These are phyloP conservation scores for Boletus rubroflammeus DNA, from an alignment of 768 basidiomycete species.

Conservation along the genomic window DNA sequence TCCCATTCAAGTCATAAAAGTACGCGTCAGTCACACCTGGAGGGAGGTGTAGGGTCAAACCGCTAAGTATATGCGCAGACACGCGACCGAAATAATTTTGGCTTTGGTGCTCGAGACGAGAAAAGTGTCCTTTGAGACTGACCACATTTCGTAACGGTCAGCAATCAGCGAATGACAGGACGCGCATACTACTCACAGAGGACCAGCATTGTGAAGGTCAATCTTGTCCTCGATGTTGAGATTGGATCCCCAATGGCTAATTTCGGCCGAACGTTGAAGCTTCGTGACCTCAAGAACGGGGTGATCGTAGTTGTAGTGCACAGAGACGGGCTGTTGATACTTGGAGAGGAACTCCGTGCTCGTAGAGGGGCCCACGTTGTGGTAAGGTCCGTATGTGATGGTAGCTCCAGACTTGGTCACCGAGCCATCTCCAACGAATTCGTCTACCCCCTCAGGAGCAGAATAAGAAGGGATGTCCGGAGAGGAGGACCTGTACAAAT, in stretches of 20 bases:
- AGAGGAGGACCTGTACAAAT: slow-evolving; percentile 53
- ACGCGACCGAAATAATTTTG: slow-evolving; percentile 66
- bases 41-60: slow-evolving; percentile 77
- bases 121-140: slow-evolving; percentile 94
- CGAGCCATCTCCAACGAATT: slow-evolving; percentile 55
- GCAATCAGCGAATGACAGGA: background rate
- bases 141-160: slow-evolving; percentile 1
- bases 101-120: slow-evolving; percentile 82
- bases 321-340: slow-evolving; percentile 59
- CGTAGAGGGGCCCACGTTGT: slow-evolving; percentile 64
- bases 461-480: slow-evolving; percentile 72
- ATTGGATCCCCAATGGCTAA: slow-evolving; percentile 97
- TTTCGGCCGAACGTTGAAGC: slow-evolving; percentile 76
- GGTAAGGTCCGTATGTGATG: slow-evolving; percentile 87
- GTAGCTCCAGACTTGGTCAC: slow-evolving; percentile 75
- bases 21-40: slow-evolving; percentile 78
- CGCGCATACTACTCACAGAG: slow-evolving; percentile 55
- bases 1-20: slow-evolving; percentile 90
- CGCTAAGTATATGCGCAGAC: slow-evolving; percentile 67
- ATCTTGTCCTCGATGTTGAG: slow-evolving; percentile 91
- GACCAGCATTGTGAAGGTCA: slow-evolving; percentile 83
- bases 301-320: slow-evolving; percentile 82
- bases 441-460: slow-evolving; percentile 56
- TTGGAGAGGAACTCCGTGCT: slow-evolving; percentile 50
- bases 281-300: slow-evolving; percentile 75